phyloP scores from a whole-genome alignment of 257 asterid genomes.

The Ligustrum vulgare region DNA sequence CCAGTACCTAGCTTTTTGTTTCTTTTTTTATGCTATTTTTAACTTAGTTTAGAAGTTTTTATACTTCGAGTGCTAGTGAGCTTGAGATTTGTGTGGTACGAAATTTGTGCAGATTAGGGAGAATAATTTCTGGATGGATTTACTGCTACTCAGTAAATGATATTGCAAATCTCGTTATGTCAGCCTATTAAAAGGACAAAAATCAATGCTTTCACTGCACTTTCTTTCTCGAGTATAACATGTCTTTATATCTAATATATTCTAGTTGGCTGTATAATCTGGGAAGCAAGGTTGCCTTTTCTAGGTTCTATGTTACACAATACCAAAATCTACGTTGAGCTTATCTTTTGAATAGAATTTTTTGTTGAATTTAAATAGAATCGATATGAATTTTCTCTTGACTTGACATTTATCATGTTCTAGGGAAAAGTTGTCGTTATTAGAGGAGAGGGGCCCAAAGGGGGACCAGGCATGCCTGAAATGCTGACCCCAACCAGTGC shows the following conservation, averaged over 20 bases:
- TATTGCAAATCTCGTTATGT: neutral
- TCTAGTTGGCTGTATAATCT: neutral
- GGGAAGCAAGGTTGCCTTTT: neutral
- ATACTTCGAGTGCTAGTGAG: neutral
- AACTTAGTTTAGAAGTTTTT: neutral
- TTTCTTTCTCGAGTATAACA: neutral
- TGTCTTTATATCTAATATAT: neutral
- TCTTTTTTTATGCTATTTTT: neutral
- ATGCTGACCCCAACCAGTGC: slow-evolving; percentile 99
- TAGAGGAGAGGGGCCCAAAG: slow-evolving; percentile 98
- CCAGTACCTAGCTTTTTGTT: neutral
- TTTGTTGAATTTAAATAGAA: slow-evolving; percentile 17
- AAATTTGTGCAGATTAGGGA: neutral
- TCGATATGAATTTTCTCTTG: neutral
- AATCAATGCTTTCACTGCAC: neutral
- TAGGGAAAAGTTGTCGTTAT: slow-evolving; percentile 96
- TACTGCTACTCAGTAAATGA: neutral
- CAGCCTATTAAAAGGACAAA: neutral
- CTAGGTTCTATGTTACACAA: neutral
- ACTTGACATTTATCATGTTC: slow-evolving; percentile 17
- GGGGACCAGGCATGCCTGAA: slow-evolving; percentile 99
- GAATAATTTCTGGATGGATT: neutral
- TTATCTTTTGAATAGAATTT: neutral
- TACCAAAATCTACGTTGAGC: neutral
- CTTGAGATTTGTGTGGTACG: neutral